These are phyloP conservation scores for Boletus sp. DNA, from an alignment of 768 basidiomycete genomes.

Conservation along the genomic window DNA sequence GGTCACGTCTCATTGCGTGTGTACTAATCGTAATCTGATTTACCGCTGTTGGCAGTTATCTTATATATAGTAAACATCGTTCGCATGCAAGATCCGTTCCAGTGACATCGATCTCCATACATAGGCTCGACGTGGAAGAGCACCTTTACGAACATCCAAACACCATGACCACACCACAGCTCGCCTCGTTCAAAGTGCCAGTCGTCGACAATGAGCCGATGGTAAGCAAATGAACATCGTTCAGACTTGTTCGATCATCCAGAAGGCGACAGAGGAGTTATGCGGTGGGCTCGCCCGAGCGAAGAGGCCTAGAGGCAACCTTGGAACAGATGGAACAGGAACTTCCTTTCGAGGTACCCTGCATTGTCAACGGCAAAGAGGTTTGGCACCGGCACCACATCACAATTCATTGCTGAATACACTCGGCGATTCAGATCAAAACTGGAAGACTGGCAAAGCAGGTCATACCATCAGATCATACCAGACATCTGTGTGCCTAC, in stretches of 20 bases:
- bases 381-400: slow-evolving; percentile 39
- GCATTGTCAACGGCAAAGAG: slow-evolving; percentile 84
- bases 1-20: neutral
- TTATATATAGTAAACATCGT: neutral
- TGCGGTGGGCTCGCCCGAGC: slow-evolving; percentile 74
- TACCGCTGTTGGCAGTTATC: neutral
- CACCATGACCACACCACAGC: slow-evolving; percentile 65
- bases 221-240: slow-evolving; percentile 42
- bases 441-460: slow-evolving; percentile 80
- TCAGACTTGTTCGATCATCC: neutral
- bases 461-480: slow-evolving; percentile 82
- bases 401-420: slow-evolving; percentile 1
- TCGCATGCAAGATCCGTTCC: slow-evolving; percentile 17
- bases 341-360: slow-evolving; percentile 90
- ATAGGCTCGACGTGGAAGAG: neutral
- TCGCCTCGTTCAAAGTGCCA: slow-evolving; percentile 85
- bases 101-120: neutral
- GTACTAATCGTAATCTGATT: neutral
- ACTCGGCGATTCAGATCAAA: slow-evolving; percentile 51
- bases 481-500: slow-evolving; percentile 75
- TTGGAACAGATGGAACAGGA: slow-evolving; percentile 76
- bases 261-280: slow-evolving; percentile 58
- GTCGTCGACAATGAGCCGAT: slow-evolving; percentile 90
- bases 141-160: slow-evolving; percentile 10
- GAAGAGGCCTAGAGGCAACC: slow-evolving; percentile 66